phyloP scores from a whole-genome alignment of 73 alveolate genomes.

The Tetrahymena borealis region DNA sequence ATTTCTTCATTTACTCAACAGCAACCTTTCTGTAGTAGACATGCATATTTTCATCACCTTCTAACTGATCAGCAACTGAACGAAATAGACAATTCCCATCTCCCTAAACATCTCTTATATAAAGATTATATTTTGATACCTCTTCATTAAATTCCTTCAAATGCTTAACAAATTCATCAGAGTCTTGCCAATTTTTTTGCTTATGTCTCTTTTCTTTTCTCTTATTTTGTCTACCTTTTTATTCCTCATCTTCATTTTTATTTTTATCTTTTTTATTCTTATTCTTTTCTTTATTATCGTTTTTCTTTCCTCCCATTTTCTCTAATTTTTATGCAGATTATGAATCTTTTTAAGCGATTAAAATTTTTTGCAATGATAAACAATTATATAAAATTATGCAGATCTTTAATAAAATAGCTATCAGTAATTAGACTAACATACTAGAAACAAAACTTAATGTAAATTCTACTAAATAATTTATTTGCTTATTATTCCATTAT shows the following conservation, averaged over 20 bases:
- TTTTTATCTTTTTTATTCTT: not conserved
- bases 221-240: not conserved
- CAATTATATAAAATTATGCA: no score
- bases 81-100: constrained; percentile 98
- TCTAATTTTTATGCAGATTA: no score
- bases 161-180: not conserved
- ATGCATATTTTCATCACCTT: constrained; percentile 85
- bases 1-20: constrained; percentile 80
- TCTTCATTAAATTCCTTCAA: constrained; percentile 39
- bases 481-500: no score
- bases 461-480: no score
- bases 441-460: no score
- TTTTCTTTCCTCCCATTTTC: not conserved
- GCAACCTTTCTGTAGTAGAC: constrained; percentile 69
- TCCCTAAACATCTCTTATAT: constrained; percentile 62
- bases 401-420: no score
- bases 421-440: no score
- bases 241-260: not conserved
- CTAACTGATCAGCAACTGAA: constrained; percentile 86
- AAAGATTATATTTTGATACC: constrained; percentile 11
- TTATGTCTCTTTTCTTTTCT: not conserved
- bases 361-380: no score
- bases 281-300: not conserved
- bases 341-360: no score
- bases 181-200: not conserved